These are phyloP conservation scores for Coleophoma eucalyptorum DNA, from an alignment of 2,329 filamentous ascomycete species.

Conservation along the genomic window DNA sequence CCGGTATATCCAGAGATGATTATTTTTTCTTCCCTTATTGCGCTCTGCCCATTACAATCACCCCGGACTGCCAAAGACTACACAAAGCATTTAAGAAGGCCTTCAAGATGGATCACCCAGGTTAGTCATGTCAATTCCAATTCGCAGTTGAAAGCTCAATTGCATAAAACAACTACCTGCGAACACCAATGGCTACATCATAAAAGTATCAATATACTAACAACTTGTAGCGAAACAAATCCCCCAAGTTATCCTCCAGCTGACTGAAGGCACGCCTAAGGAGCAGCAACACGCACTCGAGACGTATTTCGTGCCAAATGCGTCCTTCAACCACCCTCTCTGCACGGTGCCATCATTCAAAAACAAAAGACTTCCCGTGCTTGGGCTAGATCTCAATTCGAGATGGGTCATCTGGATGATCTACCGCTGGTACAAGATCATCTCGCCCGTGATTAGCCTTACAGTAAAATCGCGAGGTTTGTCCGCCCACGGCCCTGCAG, in stretches of 20 bases:
- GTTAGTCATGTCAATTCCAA: conserved; percentile 21
- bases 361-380: conserved; percentile 35
- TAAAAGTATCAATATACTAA: not conserved
- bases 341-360: conserved; percentile 61
- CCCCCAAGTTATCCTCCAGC: conserved; percentile 57
- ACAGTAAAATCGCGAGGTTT: conserved; percentile 55
- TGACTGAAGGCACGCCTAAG: conserved; percentile 63
- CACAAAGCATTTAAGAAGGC: not conserved
- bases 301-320: conserved; percentile 69
- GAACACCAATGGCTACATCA: too few species aligned
- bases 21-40: not conserved
- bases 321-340: conserved; percentile 75
- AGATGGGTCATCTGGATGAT: conserved; percentile 64
- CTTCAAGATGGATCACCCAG: conserved; percentile 37
- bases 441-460: conserved; percentile 70
- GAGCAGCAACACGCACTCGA: conserved; percentile 64
- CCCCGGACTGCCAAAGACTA: not conserved
- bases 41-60: not conserved
- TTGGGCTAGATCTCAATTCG: conserved; percentile 48
- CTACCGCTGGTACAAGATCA: conserved; percentile 80
- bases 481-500: not conserved
- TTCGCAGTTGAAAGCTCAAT: too few species aligned
- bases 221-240: conserved; percentile 52
- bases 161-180: too few species aligned
- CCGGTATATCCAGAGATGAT: too few species aligned